Evolutionary conservation across 306 rosid genomes (phyloP).

Genomic region (Lathyrus sativus): DNA sequence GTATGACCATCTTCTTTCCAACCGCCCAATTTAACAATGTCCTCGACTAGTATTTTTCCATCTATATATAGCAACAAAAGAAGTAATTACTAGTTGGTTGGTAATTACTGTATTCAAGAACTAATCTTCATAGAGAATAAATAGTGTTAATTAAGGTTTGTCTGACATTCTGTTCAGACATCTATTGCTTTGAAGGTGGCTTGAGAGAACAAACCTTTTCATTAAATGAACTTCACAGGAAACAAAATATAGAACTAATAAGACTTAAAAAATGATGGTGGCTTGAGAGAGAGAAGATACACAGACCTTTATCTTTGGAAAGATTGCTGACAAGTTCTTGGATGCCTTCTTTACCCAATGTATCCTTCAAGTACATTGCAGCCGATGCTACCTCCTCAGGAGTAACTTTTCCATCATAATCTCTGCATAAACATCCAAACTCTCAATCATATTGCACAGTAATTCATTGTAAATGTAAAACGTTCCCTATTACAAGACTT

Average conservation of each 20-base stretch:
- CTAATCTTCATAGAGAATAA: constrained; percentile 14
- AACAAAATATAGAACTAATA: background rate
- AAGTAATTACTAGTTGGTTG: background rate
- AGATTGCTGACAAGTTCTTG: constrained; percentile 90
- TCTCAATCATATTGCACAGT: constrained; percentile 1
- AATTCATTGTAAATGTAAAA: constrained; percentile 15
- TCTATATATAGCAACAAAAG: constrained; percentile 60
- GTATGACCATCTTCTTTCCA: constrained; percentile 63
- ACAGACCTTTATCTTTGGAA: constrained; percentile 81
- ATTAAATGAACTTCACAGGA: constrained; percentile 3
- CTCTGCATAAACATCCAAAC: constrained; percentile 54
- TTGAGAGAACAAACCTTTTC: constrained; percentile 10
- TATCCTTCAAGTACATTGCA: constrained; percentile 83
- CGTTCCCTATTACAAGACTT: constrained; percentile 7
- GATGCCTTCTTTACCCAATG: constrained; percentile 90
- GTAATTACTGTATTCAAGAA: constrained; percentile 25
- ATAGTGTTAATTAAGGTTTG: background rate
- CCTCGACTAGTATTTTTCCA: constrained; percentile 95
- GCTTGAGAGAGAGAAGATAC: constrained; percentile 18
- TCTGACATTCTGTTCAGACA: constrained; percentile 14
- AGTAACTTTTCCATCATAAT: constrained; percentile 94
- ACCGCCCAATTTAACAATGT: constrained; percentile 84
- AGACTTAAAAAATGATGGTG: constrained; percentile 21
- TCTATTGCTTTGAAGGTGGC: constrained; percentile 2
- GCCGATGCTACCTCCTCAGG: constrained; percentile 98